phyloP scores from a whole-genome alignment of 2,329 filamentous ascomycete genomes.

The Polychaeton citri region DNA sequence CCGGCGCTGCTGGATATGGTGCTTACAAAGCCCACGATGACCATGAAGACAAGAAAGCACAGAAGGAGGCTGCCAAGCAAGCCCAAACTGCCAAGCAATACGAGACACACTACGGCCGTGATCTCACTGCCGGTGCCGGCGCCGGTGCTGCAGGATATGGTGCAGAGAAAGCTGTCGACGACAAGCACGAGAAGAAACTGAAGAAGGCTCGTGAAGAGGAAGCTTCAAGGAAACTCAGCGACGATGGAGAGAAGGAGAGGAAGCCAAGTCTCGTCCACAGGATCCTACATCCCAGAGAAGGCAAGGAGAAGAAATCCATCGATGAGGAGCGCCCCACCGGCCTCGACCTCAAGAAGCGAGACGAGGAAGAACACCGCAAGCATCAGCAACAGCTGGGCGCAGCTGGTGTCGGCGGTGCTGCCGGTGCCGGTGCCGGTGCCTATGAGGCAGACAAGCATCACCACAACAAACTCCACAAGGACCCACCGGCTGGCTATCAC shows the following conservation, averaged over 20 bases:
- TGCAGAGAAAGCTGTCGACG: constrained; percentile 4
- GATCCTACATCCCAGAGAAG: constrained; percentile 15
- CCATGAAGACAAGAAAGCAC: constrained; percentile 12
- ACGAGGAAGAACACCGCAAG: background rate
- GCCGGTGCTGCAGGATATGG: constrained; percentile 2
- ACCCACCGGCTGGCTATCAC: constrained; percentile 24
- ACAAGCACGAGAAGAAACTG: constrained; percentile 10
- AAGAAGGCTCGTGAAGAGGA: constrained; percentile 17
- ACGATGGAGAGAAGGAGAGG: constrained; percentile 23
- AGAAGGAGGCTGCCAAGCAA: constrained; percentile 20
- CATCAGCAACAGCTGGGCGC: background rate
- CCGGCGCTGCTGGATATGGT: constrained; percentile 7
- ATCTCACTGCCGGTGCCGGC: background rate
- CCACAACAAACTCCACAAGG: constrained; percentile 27
- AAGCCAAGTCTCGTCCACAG: constrained; percentile 15
- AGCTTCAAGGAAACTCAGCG: constrained; percentile 2
- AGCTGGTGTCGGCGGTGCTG: constrained; percentile 1
- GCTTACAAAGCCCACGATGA: constrained; percentile 15
- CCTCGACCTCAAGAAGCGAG: constrained; percentile 2
- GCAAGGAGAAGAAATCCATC: constrained; percentile 7
- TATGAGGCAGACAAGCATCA: constrained; percentile 12
- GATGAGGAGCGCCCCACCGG: background rate
- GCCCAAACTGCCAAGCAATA: constrained; percentile 6
- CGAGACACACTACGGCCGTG: constrained; percentile 2
- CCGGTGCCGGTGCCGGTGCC: background rate